phyloP scores from a whole-genome alignment of 106 monocot genomes.

The Dendrobium chrysotoxum region DNA sequence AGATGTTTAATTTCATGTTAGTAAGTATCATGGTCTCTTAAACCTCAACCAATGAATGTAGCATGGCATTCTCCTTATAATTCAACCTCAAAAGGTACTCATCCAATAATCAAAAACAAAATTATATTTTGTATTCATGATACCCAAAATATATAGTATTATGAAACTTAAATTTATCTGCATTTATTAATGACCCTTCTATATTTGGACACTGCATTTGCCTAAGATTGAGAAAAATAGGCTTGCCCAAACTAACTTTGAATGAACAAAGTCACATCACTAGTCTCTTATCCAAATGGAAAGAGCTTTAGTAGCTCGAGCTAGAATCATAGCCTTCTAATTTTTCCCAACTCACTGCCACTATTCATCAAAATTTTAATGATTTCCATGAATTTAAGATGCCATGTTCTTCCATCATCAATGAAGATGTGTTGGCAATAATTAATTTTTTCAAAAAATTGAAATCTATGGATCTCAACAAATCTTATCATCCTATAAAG shows the following conservation, averaged over 20 bases:
- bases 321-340: slow-evolving; percentile 3
- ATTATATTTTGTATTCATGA: no score
- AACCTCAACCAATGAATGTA: no score
- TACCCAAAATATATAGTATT: no score
- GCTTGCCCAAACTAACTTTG: background rate
- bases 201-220: background rate
- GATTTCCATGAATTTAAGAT: background rate
- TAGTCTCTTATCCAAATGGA: background rate
- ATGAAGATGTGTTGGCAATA: slow-evolving; percentile 13
- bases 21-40: no score
- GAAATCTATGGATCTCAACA: slow-evolving; percentile 9
- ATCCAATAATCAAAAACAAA: no score
- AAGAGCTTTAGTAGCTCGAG: background rate
- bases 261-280: background rate
- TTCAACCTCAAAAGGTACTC: no score
- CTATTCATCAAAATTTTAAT: background rate
- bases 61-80: no score
- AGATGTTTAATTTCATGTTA: no score
- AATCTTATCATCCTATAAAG: slow-evolving; percentile 5
- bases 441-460: slow-evolving; percentile 4
- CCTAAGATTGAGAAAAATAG: background rate
- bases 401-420: background rate
- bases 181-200: no score
- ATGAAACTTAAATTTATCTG: no score
- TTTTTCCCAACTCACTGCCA: background rate